Base-by-base conservation (phyloP, 2,329 filamentous ascomycete species). In the Claviceps capensis region DNA sequence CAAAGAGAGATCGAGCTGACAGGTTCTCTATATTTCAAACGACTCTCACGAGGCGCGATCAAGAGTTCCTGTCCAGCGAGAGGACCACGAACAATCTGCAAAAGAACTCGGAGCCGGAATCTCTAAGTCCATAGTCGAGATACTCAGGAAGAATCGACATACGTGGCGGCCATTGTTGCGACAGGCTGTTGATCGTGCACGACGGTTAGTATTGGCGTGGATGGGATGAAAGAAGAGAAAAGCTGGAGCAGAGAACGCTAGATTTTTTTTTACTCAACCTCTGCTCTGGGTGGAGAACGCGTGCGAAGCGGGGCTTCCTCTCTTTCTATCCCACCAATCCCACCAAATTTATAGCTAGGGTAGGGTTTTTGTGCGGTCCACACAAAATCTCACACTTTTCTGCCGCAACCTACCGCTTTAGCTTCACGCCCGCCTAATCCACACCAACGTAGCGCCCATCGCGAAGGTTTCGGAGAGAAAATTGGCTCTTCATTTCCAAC, bases 1-100 rank as follows among this genome's bases (percentile, higher is more conserved):
- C 62, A 68, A 69, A 77, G 85, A 88, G 76, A 73, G 70, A 86
- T 89, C 85, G 85, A 89, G 85, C 85, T 88, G 83, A 82, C 76
- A 70, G 67, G 61, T 54, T 60, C 57, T 55, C 68, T 63, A 63
- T 60, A 58, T 61, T 51, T 55, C 50, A 56, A 23, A 2, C 9
- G 30, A 11, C 30, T 3, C n/a, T n/a, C 47, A 42, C 13, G 16
- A 44, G 37, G 16, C 19, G 34, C 23, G 42, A 41, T 47, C 19
- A 54, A 57, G 72, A 59, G 59, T 52, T 60, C 59, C 62, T 67
- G 69, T 78, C 83, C 82, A 88, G 85, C 82, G 81, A 88, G 82
- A 85, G 82, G 82, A 88, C 85, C 77, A 80, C 81, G 79, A 54
- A 86, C 84, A 87, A 88, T 85, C 82, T 81, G 72, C 74, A 72